A percentile compares a stretch with the other conserved stretches of the same genome.
These are phyloP conservation scores for Talaromyces thailandensis DNA, from an alignment of 495 filamentous ascomycete genomes.

Conservation along the genomic window DNA sequence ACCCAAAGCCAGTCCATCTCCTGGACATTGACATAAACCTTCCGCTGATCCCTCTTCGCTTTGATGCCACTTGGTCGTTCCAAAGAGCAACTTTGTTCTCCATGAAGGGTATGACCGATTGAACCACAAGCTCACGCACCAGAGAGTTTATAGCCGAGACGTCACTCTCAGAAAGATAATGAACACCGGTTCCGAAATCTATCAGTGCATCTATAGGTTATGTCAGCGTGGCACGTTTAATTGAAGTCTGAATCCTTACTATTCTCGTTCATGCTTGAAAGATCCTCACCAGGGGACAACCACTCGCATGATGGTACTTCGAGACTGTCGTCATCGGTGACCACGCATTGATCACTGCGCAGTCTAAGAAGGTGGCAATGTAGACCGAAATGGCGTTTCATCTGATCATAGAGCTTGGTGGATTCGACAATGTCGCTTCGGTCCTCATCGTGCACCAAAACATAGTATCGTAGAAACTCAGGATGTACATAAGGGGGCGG, in stretches of 20 bases:
- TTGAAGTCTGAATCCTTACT: conserved; percentile 25
- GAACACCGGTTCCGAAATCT: conserved; percentile 59
- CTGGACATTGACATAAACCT: conserved; percentile 89
- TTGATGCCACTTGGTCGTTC: conserved; percentile 96
- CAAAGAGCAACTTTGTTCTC: conserved; percentile 80
- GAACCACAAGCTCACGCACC: conserved; percentile 84
- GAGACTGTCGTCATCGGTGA: conserved; percentile 87
- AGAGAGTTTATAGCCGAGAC: conserved; percentile 77
- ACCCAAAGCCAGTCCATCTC: conserved; percentile 73
- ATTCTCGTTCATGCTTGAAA: conserved; percentile 57
- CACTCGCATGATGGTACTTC: conserved; percentile 74
- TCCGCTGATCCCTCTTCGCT: conserved; percentile 75
- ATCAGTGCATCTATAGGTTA: conserved; percentile 31
- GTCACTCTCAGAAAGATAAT: conserved; percentile 87
- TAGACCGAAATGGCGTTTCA: conserved; percentile 94
- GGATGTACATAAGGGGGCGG: conserved; percentile 76
- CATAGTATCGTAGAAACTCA: conserved; percentile 90
- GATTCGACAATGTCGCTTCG: conserved; percentile 83
- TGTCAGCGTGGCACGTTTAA: not conserved
- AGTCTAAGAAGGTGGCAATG: conserved; percentile 89
- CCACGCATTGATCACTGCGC: conserved; percentile 72
- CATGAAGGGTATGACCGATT: conserved; percentile 91
- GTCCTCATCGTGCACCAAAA: conserved; percentile 96
- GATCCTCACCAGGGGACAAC: conserved; percentile 79
- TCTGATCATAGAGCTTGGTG: conserved; percentile 84